Evolutionary conservation across 495 filamentous ascomycete genomes (phyloP).

Genomic region (Podospora comata): DNA sequence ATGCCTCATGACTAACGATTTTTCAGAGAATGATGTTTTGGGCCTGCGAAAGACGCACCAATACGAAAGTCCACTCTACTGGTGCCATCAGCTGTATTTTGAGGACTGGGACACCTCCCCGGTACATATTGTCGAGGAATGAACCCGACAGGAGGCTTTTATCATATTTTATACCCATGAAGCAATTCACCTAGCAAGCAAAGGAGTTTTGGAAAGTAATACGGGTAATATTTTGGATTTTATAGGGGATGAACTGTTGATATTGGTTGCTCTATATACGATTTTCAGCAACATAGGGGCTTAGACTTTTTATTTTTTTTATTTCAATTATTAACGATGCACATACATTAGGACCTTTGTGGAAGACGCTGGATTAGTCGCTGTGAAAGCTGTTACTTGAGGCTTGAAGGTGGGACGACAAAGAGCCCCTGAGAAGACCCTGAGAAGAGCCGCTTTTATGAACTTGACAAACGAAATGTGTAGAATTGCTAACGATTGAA

Average conservation of each 20-base stretch:
- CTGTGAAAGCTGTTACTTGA: too few relatives aligned
- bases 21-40: conserved; percentile 19
- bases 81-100: conserved; percentile 28
- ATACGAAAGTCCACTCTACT: conserved; percentile 28
- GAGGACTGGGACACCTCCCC: conserved; percentile 29
- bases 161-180: not conserved
- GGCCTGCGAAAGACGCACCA: conserved; percentile 15
- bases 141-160: not conserved
- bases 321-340: not conserved
- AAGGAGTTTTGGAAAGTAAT: not conserved
- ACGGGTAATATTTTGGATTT: not conserved
- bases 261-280: not conserved
- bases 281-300: not conserved
- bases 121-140: conserved; percentile 25
- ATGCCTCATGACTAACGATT: not conserved
- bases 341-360: not conserved
- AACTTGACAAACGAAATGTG: too few relatives aligned
- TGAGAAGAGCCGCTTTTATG: too few relatives aligned
- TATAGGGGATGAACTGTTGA: not conserved
- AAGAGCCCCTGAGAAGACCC: too few relatives aligned
- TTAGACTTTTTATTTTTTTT: not conserved
- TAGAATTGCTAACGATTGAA: too few relatives aligned
- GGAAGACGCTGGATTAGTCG: too few relatives aligned
- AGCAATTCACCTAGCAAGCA: not conserved
- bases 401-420: too few relatives aligned